Base-by-base conservation (phyloP, 2,329 filamentous ascomycete genomes). In the Alternaria dauci region DNA sequence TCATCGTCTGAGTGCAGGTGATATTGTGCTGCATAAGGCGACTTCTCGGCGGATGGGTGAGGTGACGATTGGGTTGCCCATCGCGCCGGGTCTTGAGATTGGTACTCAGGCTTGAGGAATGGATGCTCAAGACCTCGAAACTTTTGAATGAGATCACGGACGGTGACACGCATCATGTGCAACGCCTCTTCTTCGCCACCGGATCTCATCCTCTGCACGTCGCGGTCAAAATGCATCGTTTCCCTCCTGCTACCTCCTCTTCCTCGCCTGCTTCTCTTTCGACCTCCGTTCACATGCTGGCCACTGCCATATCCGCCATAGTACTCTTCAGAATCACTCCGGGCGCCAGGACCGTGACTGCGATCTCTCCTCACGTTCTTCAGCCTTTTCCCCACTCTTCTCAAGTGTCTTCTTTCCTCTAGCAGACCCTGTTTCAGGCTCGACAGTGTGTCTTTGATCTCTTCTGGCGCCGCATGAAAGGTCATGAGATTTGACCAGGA, bases 401-500 rank as follows among this genome's bases (percentile, higher is more conserved):
- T 67, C 18, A 81, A 61, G 57, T 76, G 76, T 4, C 71, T 64
- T 30, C 77, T 68, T 65, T 82, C 79, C 71, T 82, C 79, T 20
- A 81, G 67, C 1, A 82, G 66, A 30, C 76, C 77, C 53, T 79
- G 76, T 52, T 80, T 78, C 8, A 82, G 71, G 28, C 75, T 80
- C n/a, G 75, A 79, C 2, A 81, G 67, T 34, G 73, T 76, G 52
- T 76, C 71, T 51, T 77, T 72, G n/a, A 81, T 79, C 61, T 82
- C 76, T 38, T 72, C 65, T 6, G 74, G 70, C 1, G 79, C 80
- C 48, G 76, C 70, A 38, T 64, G 61, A 30, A 81, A 59, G 4
- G 79, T 81, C n/a, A 69, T 59, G 38, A 81, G 63, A 20, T 80
- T 79, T 47, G 69, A 67, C 79, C 78, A 82, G 52, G 81, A 73